Conservation (phyloP, 163 green algal genomes). For the Chloromonas sp. region DNA sequence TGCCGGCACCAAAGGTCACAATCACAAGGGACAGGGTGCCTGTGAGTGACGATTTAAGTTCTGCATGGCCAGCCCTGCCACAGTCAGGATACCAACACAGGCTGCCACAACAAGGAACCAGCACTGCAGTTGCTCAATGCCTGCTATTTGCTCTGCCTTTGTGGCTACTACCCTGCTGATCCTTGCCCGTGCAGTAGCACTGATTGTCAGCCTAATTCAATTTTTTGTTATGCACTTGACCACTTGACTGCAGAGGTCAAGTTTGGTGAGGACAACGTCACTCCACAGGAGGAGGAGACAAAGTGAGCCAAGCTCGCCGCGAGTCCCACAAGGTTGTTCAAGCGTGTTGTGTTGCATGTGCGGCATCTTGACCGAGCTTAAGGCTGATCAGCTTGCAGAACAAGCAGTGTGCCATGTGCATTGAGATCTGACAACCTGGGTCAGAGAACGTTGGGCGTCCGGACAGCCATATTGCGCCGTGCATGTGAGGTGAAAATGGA, state of each 20-base stretch:
- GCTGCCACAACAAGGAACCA: neutral
- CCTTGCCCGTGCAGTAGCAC: neutral
- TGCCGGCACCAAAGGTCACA: neutral
- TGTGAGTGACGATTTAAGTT: too few species aligned
- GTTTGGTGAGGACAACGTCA: neutral
- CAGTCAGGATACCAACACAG: neutral
- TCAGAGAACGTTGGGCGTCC: too few species aligned
- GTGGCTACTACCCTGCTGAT: neutral
- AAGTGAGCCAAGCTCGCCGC: too few species aligned
- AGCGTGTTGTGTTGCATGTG: too few species aligned
- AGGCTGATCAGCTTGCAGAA: too few species aligned
- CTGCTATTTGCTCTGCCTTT: neutral
- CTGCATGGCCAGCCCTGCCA: too few species aligned
- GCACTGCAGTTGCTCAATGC: neutral
- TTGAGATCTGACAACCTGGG: too few species aligned
- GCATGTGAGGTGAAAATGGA: too few species aligned
- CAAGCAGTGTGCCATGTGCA: too few species aligned
- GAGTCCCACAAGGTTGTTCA: too few species aligned
- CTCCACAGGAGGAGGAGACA: neutral
- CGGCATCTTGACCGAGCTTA: too few species aligned
- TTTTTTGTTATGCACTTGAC: neutral
- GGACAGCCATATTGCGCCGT: too few species aligned
- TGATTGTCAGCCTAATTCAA: neutral
- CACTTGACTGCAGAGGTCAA: neutral
- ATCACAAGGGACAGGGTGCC: neutral